Percentiles rank a stretch among this genome's conserved stretches.
Conservation (phyloP, 495 filamentous ascomycete species). For the Cudoniella acicularis region DNA sequence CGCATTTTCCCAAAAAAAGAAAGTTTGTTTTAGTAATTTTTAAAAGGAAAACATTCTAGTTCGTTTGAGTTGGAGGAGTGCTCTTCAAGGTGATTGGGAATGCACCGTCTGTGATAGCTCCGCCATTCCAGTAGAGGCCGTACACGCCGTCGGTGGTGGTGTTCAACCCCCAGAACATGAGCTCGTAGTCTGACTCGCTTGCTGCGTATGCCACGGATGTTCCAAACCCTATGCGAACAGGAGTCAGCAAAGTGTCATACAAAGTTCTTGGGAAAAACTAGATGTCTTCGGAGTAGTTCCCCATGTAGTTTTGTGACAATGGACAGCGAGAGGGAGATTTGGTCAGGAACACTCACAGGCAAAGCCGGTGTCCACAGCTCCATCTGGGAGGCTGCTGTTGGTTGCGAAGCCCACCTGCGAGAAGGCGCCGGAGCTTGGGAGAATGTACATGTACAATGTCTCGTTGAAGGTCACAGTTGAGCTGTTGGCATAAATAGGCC, state of each 20-base stretch:
- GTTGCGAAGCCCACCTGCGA: conserved; percentile 14
- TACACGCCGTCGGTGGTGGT: conserved; percentile 10
- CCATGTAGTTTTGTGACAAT: no score
- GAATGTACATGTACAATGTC: conserved; percentile 11
- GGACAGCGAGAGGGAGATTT: background rate
- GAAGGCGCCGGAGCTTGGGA: conserved; percentile 5
- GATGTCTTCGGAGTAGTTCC: no score
- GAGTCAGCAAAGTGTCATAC: no score
- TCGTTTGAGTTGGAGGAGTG: background rate
- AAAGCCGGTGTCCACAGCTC: conserved; percentile 12
- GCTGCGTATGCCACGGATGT: conserved; percentile 17
- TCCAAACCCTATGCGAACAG: conserved; percentile 13
- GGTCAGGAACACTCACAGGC: background rate
- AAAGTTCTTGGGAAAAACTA: no score
- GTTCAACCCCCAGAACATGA: conserved; percentile 8
- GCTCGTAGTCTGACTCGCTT: conserved; percentile 1
- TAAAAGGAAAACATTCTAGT: background rate
- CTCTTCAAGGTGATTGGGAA: conserved; percentile 8
- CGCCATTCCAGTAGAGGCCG: conserved; percentile 5
- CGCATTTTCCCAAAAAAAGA: background rate
- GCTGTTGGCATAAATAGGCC: conserved; percentile 6
- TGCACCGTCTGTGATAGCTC: background rate
- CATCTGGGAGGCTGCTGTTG: conserved; percentile 6
- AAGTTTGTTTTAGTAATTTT: background rate
- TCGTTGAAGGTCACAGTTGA: conserved; percentile 15